These are phyloP conservation scores for Hawksworthiomyces lignivorus DNA, from an alignment of 2,329 filamentous ascomycete genomes.

Conservation along the genomic window DNA sequence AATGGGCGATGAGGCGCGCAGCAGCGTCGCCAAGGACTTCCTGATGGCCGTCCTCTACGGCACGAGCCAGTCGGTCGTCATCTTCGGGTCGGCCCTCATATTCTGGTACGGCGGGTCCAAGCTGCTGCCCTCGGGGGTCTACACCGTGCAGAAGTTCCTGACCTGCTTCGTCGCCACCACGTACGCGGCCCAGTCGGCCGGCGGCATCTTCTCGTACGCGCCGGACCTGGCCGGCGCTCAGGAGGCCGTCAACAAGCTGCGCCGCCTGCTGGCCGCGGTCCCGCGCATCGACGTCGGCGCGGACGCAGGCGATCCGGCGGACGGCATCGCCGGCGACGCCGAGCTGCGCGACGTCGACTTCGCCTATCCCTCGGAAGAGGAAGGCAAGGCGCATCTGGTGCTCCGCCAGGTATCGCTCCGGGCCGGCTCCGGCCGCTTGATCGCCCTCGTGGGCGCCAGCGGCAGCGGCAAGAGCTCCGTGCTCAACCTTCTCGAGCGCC, in stretches of 20 bases:
- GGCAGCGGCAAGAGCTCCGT: slow-evolving; percentile 92
- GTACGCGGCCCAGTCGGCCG: slow-evolving; percentile 85
- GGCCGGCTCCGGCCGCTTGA: slow-evolving; percentile 69
- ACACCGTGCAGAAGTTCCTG: slow-evolving; percentile 79
- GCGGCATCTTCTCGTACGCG: slow-evolving; percentile 79
- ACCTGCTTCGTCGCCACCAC: slow-evolving; percentile 79
- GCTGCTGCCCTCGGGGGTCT: slow-evolving; percentile 62
- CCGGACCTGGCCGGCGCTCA: slow-evolving; percentile 90
- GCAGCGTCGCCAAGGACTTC: slow-evolving; percentile 63
- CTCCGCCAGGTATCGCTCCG: slow-evolving; percentile 71
- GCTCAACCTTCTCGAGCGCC: slow-evolving; percentile 83
- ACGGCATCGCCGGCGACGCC: slow-evolving; percentile 56
- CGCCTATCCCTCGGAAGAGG: slow-evolving; percentile 67
- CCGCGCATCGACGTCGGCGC: slow-evolving; percentile 80
- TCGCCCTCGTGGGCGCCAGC: slow-evolving; percentile 85
- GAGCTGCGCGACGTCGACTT: slow-evolving; percentile 94
- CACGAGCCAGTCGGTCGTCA: slow-evolving; percentile 71
- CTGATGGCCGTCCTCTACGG: slow-evolving; percentile 75
- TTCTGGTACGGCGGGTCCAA: slow-evolving; percentile 84
- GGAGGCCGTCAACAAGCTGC: slow-evolving; percentile 70
- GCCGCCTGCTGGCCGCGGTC: slow-evolving; percentile 74
- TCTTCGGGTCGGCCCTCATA: slow-evolving; percentile 73
- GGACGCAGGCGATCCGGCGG: slow-evolving; percentile 54
- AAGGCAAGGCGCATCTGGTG: slow-evolving; percentile 79
- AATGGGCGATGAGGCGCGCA: slow-evolving; percentile 57